These are phyloP conservation scores for Brassica nigra DNA, from an alignment of 345 rosid species.

Conservation along the genomic window DNA sequence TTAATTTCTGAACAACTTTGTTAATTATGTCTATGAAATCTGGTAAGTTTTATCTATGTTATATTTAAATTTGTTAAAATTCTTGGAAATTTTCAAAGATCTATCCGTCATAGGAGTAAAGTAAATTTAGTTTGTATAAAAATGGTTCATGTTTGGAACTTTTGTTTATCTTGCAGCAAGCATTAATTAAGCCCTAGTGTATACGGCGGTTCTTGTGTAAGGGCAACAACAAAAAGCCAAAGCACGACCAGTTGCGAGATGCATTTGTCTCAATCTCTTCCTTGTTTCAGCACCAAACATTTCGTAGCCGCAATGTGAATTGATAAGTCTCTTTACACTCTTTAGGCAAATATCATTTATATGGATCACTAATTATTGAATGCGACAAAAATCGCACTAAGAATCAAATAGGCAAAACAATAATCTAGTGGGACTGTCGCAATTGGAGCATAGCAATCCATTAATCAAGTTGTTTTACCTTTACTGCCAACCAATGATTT, in stretches of 20 bases:
- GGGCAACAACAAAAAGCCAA: constrained; percentile 40
- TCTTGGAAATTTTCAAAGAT: not conserved
- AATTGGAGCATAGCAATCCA: not conserved
- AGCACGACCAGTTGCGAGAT: constrained; percentile 26
- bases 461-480: not conserved
- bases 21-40: not conserved
- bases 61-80: not conserved
- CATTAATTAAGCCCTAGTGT: constrained; percentile 20
- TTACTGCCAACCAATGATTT: not conserved
- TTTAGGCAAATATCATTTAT: not conserved
- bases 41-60: not conserved
- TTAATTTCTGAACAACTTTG: not conserved
- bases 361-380: not conserved
- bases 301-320: constrained; percentile 38
- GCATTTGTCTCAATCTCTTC: constrained; percentile 28
- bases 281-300: constrained; percentile 33
- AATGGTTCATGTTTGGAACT: not conserved
- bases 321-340: constrained; percentile 37
- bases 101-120: not conserved
- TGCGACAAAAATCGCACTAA: not conserved
- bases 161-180: constrained; percentile 3
- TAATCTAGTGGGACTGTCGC: constrained; percentile 1
- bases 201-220: constrained; percentile 27
- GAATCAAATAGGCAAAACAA: constrained; percentile 12
- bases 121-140: not conserved